phyloP scores from a whole-genome alignment of 225 moss, liverwort and hornwort genomes.

The Pseudisothecium myosuroides region DNA sequence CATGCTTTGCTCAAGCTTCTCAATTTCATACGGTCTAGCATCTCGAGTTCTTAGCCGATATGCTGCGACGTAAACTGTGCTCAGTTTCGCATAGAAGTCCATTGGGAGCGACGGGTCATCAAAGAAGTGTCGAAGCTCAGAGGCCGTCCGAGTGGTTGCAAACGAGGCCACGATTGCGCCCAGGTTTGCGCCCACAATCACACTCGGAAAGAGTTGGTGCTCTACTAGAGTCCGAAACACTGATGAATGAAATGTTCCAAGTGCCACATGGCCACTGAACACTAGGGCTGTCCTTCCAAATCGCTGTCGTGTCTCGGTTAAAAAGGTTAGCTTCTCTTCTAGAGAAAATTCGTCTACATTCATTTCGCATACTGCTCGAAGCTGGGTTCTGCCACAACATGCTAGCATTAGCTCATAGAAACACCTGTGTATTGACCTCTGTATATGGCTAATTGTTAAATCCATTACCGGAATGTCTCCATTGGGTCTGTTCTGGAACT shows the following conservation, averaged over 20 bases:
- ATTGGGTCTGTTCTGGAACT: background rate
- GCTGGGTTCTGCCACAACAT: slow-evolving; percentile 18
- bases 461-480: background rate
- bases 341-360: slow-evolving; percentile 24
- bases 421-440: background rate
- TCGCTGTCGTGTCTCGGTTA: slow-evolving; percentile 38
- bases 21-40: slow-evolving; percentile 30
- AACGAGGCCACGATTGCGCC: slow-evolving; percentile 55
- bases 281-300: slow-evolving; percentile 52
- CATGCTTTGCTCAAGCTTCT: slow-evolving; percentile 51
- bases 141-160: slow-evolving; percentile 41
- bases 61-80: slow-evolving; percentile 32
- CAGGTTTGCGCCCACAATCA: slow-evolving; percentile 42
- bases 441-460: background rate
- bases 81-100: slow-evolving; percentile 39
- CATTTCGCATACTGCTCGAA: slow-evolving; percentile 44
- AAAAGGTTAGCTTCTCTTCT: slow-evolving; percentile 41
- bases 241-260: slow-evolving; percentile 50
- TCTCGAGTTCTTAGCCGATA: slow-evolving; percentile 34
- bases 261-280: slow-evolving; percentile 41
- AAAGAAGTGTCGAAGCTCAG: slow-evolving; percentile 38
- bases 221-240: slow-evolving; percentile 54
- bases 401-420: background rate
- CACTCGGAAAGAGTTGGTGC: slow-evolving; percentile 42
- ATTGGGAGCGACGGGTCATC: slow-evolving; percentile 35